Base-by-base conservation (phyloP, 176 grass and related monocot genomes). In the Urochloa ruziziensis region DNA sequence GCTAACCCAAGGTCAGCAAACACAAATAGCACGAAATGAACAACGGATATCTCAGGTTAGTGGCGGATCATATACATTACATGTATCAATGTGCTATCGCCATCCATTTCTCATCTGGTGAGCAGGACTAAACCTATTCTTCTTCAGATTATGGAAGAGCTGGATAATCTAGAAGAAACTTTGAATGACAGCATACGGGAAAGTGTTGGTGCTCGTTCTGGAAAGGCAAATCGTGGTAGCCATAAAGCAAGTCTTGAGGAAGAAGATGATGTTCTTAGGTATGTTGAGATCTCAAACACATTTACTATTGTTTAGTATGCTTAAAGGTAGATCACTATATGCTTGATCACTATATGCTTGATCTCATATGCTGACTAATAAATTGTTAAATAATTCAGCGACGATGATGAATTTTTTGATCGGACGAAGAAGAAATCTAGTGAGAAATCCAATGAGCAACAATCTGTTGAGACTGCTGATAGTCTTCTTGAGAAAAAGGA, bases 1-100 rank as follows among this genome's bases (percentile, higher is more conserved):
- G 72, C 84, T 95, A 91, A 98, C 93, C 62, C 96, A 98, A 94
- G 96, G 91, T 84, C 96, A 98, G 63, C 96, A 98, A 94, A 98
- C 96, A 86, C 93, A 98, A 68, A 98, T 98, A 90, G 96, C 93
- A 80, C 85, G 96, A 47, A 98, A 98, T 90, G 96, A 98, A 79
- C 91, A 93, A 89, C 91, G 91, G 66, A 95, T 90, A 75, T 88
- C 91, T 86, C 91, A 98, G 91, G 96, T 94, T 77, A 73, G 18
- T 54, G 51, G 14, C 18, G 30, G 12, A 46, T 89, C 28, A 46
- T 70, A 72, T 58, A 35, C 52, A 56, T 82, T 49, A 47, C 15
- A 58, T 57, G 49, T 86, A 18, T 83, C 57, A 47, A 30, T 72
- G 43, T 73, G 36, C 59, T 82, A 43, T 79, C 39, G 77, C 7